Percentiles rank a stretch among this genome's conserved stretches.
These are phyloP conservation scores for Chaetomium tenue DNA, from an alignment of 495 filamentous ascomycete genomes.

Conservation along the genomic window DNA sequence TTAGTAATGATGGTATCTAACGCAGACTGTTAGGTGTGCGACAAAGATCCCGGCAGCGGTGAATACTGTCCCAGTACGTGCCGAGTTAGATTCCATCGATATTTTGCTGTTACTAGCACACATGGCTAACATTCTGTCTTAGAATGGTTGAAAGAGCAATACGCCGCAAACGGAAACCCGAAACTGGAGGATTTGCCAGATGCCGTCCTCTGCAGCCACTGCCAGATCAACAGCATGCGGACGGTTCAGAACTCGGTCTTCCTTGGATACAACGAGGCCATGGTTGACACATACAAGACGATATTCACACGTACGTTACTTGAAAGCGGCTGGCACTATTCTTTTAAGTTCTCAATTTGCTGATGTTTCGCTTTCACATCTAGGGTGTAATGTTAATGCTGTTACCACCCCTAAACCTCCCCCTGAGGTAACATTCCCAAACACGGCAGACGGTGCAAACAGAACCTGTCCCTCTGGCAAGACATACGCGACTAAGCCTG, in stretches of 20 bases:
- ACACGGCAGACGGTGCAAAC: conserved; percentile 1
- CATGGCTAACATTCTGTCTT: neutral
- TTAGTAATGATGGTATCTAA: neutral
- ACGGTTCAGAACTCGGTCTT: conserved; percentile 3
- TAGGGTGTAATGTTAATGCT: neutral
- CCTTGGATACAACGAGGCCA: conserved; percentile 5
- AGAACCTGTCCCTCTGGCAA: conserved; percentile 7
- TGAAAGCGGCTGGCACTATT: neutral
- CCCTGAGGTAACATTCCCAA: neutral
- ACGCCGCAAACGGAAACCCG: conserved; percentile 5
- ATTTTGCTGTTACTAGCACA: too few species aligned
- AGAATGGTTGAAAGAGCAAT: conserved; percentile 6
- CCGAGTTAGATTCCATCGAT: neutral
- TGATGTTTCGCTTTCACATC: neutral
- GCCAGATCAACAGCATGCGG: conserved; percentile 10
- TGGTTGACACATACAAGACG: neutral
- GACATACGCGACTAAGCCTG: neutral
- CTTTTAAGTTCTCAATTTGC: too few species aligned
- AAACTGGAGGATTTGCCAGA: neutral
- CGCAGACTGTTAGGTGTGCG: neutral
- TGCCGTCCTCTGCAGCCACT: conserved; percentile 2
- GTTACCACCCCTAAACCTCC: neutral
- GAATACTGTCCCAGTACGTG: conserved; percentile 9
- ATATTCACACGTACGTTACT: neutral
- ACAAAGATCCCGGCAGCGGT: neutral